phyloP scores from a whole-genome alignment of 306 rosid species.

The Castanopsis chinensis region DNA sequence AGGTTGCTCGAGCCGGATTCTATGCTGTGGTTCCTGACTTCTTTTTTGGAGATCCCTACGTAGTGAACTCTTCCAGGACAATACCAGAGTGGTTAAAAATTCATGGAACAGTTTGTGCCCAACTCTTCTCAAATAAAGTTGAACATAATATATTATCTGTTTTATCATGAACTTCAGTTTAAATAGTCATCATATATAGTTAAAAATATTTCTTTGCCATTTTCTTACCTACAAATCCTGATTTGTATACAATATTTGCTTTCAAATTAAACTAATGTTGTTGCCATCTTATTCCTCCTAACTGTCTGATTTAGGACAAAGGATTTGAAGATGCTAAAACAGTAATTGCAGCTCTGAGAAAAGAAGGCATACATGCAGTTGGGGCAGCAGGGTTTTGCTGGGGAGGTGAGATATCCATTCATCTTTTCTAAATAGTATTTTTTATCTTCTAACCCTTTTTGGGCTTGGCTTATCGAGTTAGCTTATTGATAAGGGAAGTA shows the following conservation, averaged over 20 bases:
- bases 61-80: background rate
- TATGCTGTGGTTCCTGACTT: conserved; percentile 7
- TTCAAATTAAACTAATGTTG: background rate
- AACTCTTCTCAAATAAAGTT: background rate
- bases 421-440: background rate
- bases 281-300: background rate
- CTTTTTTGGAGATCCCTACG: conserved; percentile 1
- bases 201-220: background rate
- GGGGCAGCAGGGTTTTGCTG: conserved; percentile 9
- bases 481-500: background rate
- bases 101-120: conserved; percentile 7
- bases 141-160: background rate
- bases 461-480: background rate
- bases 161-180: background rate
- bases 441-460: background rate
- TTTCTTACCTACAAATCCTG: background rate
- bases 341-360: background rate
- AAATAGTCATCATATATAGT: background rate
- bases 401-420: background rate
- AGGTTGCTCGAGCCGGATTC: conserved; percentile 1
- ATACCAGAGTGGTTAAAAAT: background rate
- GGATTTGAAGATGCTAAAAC: background rate
- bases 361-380: background rate
- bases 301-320: background rate
- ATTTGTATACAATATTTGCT: background rate